Percentiles rank a stretch among this genome's conserved stretches.
phyloP scores from a whole-genome alignment of 345 rosid genomes.

The Linum tenue region DNA sequence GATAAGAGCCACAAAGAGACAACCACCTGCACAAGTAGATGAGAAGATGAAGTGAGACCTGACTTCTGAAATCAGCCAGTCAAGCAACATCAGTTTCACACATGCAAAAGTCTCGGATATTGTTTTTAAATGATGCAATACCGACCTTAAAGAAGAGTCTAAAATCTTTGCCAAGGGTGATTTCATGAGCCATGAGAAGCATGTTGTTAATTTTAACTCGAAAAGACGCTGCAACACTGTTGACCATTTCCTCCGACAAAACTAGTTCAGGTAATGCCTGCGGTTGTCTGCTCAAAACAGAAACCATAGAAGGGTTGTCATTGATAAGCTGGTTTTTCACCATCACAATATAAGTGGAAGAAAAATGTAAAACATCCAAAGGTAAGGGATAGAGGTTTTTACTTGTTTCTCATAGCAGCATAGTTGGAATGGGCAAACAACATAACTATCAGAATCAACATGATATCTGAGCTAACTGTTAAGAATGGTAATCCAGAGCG shows the following conservation, averaged over 20 bases:
- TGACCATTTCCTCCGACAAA: constrained; percentile 82
- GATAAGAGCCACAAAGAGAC: constrained; percentile 82
- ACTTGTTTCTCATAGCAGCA: constrained; percentile 58
- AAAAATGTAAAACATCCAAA: background rate
- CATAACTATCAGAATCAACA: constrained; percentile 47
- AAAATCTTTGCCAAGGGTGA: constrained; percentile 76
- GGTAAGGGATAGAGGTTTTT: constrained; percentile 1
- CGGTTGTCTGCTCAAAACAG: constrained; percentile 28
- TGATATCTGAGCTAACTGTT: constrained; percentile 68
- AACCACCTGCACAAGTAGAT: constrained; percentile 55
- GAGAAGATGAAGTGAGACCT: background rate
- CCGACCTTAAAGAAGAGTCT: constrained; percentile 66
- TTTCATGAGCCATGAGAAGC: constrained; percentile 85
- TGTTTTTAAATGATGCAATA: background rate
- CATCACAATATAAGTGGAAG: background rate
- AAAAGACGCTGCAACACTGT: constrained; percentile 64
- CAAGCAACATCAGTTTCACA: background rate
- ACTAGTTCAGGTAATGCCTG: constrained; percentile 64
- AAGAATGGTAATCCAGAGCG: constrained; percentile 69
- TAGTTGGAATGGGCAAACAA: constrained; percentile 47
- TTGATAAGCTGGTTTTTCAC: too few relatives aligned
- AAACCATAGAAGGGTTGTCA: background rate
- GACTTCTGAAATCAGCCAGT: background rate
- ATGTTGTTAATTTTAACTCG: constrained; percentile 63
- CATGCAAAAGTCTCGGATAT: background rate